Conservation (phyloP, 2,329 filamentous ascomycete genomes). For the Amauroascus niger region DNA sequence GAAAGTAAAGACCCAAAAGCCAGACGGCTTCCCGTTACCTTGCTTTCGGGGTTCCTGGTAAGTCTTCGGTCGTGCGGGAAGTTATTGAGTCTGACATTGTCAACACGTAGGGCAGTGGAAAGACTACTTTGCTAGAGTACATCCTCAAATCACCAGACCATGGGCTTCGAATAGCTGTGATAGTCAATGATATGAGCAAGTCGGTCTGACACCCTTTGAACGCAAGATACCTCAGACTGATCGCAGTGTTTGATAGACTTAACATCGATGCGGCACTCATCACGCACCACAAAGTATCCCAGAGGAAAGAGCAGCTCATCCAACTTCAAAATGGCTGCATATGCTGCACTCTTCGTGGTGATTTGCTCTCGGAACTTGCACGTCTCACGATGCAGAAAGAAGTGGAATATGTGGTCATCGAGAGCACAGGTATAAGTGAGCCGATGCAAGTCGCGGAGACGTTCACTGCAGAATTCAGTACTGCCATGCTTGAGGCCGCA, state of each 20-base stretch:
- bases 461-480: conserved; percentile 49
- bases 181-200: conserved; percentile 63
- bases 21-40: conserved; percentile 45
- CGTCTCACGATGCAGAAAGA: conserved; percentile 29
- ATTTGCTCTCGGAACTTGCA: conserved; percentile 60
- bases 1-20: conserved; percentile 19
- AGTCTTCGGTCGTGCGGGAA: background rate
- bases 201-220: conserved; percentile 23
- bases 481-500: conserved; percentile 41
- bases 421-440: conserved; percentile 63
- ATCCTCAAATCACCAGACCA: conserved; percentile 56
- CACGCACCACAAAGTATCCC: conserved; percentile 33
- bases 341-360: conserved; percentile 63
- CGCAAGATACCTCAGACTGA: conserved; percentile 4
- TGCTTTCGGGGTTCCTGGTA: conserved; percentile 53
- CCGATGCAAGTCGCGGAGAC: conserved; percentile 66
- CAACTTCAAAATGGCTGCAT: conserved; percentile 65
- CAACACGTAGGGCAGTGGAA: conserved; percentile 51
- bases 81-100: background rate
- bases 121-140: conserved; percentile 60
- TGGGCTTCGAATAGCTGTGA: conserved; percentile 58
- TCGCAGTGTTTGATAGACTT: conserved; percentile 32
- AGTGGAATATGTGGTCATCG: conserved; percentile 63
- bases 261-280: conserved; percentile 52
- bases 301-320: conserved; percentile 55